phyloP scores from a whole-genome alignment of 257 asterid species.

The Salvia rosmarinus region DNA sequence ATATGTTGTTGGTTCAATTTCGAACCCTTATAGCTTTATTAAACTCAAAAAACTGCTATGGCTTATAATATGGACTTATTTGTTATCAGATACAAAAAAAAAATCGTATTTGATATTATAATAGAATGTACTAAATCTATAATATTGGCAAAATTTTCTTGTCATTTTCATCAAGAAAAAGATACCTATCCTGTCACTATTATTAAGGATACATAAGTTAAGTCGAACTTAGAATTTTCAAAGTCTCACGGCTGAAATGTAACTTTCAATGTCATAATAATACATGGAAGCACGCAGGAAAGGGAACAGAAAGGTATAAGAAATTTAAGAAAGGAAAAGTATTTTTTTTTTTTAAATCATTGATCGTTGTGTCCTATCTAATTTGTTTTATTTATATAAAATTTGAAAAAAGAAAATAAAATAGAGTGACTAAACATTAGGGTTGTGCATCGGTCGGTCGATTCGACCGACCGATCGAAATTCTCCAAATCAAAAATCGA shows the following conservation, averaged over 20 bases:
- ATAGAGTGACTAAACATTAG: background rate
- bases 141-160: background rate
- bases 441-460: no score
- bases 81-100: no score
- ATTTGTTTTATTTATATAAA: no score
- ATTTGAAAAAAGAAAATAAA: background rate
- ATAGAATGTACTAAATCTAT: no score
- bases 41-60: no score
- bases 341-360: background rate
- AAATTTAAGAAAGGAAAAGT: background rate
- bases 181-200: background rate
- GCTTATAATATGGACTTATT: no score
- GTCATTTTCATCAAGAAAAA: background rate
- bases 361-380: no score
- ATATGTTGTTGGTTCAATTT: no score
- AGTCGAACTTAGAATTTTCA: background rate
- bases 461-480: no score
- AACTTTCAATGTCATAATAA: background rate
- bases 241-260: background rate
- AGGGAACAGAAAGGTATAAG: background rate
- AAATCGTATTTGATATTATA: no score
- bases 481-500: no score
- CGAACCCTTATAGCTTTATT: no score
- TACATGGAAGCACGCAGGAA: slow-evolving; percentile 11
- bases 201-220: background rate